phyloP scores from a whole-genome alignment of 331 rosid species.

The Erythrophleum ivorense region DNA sequence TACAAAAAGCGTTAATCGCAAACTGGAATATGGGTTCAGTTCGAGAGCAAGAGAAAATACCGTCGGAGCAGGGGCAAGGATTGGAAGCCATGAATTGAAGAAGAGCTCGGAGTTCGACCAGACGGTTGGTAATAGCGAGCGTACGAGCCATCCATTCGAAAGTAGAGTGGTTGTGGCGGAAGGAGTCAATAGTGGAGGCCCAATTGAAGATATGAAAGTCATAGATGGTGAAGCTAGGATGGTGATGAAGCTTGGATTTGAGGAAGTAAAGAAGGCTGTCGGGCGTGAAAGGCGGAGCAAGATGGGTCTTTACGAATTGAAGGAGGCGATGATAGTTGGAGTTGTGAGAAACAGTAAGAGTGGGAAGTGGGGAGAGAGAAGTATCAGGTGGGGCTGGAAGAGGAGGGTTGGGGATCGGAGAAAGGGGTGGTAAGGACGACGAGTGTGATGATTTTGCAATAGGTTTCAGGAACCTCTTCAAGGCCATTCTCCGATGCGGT shows the following conservation, averaged over 20 bases:
- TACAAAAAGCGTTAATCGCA: conserved; percentile 64
- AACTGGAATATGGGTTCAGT: conserved; percentile 65
- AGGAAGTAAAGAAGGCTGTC: conserved; percentile 72
- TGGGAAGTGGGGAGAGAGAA: conserved; percentile 43
- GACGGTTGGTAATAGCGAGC: conserved; percentile 65
- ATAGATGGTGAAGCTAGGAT: conserved; percentile 71
- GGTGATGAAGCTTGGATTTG: conserved; percentile 79
- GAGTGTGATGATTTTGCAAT: conserved; percentile 35
- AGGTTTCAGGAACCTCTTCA: conserved; percentile 56
- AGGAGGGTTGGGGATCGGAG: conserved; percentile 65
- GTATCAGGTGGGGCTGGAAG: conserved; percentile 56
- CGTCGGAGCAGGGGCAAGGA: conserved; percentile 82
- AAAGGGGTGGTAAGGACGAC: conserved; percentile 25
- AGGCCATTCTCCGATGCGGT: conserved; percentile 18
- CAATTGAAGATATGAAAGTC: conserved; percentile 89
- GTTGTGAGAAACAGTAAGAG: conserved; percentile 54
- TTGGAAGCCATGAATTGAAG: conserved; percentile 58
- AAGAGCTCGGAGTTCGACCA: conserved; percentile 59
- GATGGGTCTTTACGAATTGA: conserved; percentile 60
- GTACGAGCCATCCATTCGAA: conserved; percentile 82
- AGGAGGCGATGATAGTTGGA: conserved; percentile 62
- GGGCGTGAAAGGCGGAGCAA: conserved; percentile 66
- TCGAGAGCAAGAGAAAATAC: conserved; percentile 81
- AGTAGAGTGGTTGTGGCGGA: conserved; percentile 77
- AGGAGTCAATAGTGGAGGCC: conserved; percentile 83